phyloP scores from a whole-genome alignment of 768 basidiomycete genomes.

The Leccinum pellstonianum region DNA sequence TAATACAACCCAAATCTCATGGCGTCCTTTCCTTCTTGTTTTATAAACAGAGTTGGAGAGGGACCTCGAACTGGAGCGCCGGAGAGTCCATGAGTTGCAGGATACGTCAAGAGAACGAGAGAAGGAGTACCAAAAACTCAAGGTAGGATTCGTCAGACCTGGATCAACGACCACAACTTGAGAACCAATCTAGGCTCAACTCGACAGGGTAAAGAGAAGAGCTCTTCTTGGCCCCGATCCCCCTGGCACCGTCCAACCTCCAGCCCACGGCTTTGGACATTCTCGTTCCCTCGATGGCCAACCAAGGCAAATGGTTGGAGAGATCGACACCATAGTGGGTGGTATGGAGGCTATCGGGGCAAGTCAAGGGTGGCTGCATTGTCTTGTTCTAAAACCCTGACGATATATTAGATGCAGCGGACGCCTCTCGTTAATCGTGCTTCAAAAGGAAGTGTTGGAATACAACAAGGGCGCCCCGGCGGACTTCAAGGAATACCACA shows the following conservation, averaged over 20 bases:
- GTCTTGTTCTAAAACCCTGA: slow-evolving; percentile 3
- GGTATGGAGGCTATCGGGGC: slow-evolving; percentile 70
- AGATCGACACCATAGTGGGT: slow-evolving; percentile 52
- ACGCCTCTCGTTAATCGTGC: slow-evolving; percentile 62
- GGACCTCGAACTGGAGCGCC: slow-evolving; percentile 76
- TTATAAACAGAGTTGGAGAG: slow-evolving; percentile 62
- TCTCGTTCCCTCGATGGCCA: slow-evolving; percentile 20
- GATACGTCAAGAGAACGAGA: slow-evolving; percentile 75
- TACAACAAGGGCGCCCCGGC: slow-evolving; percentile 33
- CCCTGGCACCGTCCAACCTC: slow-evolving; percentile 16
- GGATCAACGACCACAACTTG: background rate
- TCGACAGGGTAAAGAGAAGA: slow-evolving; percentile 82
- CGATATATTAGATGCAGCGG: slow-evolving; percentile 56
- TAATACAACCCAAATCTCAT: background rate
- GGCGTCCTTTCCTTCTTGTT: slow-evolving; percentile 6
- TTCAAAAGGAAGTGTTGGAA: slow-evolving; percentile 30
- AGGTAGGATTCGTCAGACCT: slow-evolving; percentile 40
- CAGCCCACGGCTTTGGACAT: slow-evolving; percentile 17
- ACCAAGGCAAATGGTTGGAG: slow-evolving; percentile 18
- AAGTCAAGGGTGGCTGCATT: slow-evolving; percentile 4
- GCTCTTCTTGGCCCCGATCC: slow-evolving; percentile 57
- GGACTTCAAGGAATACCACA: slow-evolving; percentile 31
- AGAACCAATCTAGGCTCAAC: slow-evolving; percentile 50
- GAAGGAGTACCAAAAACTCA: slow-evolving; percentile 85
- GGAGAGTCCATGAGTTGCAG: slow-evolving; percentile 71